Evolutionary conservation across 2,329 filamentous ascomycete genomes (phyloP), one percentile per base, ranked within the genome.

Genomic region (Aspergillus niger): DNA sequence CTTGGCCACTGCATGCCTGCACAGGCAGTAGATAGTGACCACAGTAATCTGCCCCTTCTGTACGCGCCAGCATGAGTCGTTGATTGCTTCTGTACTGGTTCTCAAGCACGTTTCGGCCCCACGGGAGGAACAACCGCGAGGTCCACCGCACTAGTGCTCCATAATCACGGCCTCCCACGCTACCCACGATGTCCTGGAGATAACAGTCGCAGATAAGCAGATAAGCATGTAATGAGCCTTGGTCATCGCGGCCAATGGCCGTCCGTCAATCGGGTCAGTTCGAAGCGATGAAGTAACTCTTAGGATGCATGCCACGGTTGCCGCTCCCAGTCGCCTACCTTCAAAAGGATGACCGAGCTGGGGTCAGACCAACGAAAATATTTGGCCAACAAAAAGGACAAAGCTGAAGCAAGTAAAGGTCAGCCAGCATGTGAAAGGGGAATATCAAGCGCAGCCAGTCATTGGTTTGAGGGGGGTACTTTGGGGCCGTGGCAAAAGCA

Each of bases 181-280:
- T 49, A 60, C 54, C 58, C 41, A 63, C 39, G 44, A 54, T 55
- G 56, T 26, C 39, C 48, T 24, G 26, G 49, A 59, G 67, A 69
- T 67, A 69, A 66, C 63, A 65, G 52, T 32, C 39, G 52, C n/a
- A 64, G 68, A 71, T 70, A 72, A 69, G 63, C 58, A 51, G 62
- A 62, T 56, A 61, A 66, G 65, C 58, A 57, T 63, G 69, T 72
- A 67, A 72, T 72, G 70, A 62, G 63, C 64, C 68, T 59, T 71
- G 67, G 70, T 72, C 69, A 72, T 70, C 60, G 52, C 15, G 52
- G 52, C 48, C 41, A 57, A 58, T 61, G n/a, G 56, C 38, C 30
- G 41, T 50, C 53, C 58, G 57, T 43, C 53, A 32, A 60, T 53
- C 52, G 47, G 54, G 41, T 38, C 11, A 57, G 22, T 20, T 5